Base-by-base conservation (phyloP, 2,329 filamentous ascomycete species). In the Botrytis cinerea region DNA sequence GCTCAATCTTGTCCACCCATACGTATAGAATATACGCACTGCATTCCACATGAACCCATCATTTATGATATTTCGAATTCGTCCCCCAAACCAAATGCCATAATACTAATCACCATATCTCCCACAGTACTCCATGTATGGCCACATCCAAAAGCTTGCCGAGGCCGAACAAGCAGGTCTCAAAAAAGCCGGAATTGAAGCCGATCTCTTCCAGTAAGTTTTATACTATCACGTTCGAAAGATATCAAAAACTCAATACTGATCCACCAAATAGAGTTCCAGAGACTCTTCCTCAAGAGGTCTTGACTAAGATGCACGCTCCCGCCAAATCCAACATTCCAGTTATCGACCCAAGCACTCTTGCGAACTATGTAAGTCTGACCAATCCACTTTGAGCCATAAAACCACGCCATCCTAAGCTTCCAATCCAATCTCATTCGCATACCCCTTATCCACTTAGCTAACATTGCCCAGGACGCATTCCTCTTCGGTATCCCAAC, bases 401-500 rank as follows among this genome's bases (percentile, higher is more conserved):
- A 48, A n/a, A n/a, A 7, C 25, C 16, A 67, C 14, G 22, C 12
- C 32, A 28, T 16, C 22, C 46, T 35, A 54, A 54, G 12, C 14
- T 18, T 40, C 12, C 16, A 40, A 28, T 54, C 38, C 25, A 10
- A n/a, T 35, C 51, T 14, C 38, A 16, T 6, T 2, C 3, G 22
- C 2, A 43, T 12, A 18, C 25, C n/a, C 18, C 32, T 18, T 20
- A 28, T 20, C 46, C 61, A 43, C 28, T 2, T 20, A 32, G 57
- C 45, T 57, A 40, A 51, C 46, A 20, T n/a, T 14, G 2, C 4
- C 35, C 8, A 72, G 85, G 95, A 98, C 81, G 96, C 86, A 78
- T 91, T 98, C 86, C 91, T 99, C 77, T 88, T 98, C 80, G 96
- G 96, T 78, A 96, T 98, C 83, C 96, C 96, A 74, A 99, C 96